Evolutionary conservation across 495 filamentous ascomycete species (phyloP), one percentile per base, ranked within the genome.

Genomic region (Letharia columbiana): DNA sequence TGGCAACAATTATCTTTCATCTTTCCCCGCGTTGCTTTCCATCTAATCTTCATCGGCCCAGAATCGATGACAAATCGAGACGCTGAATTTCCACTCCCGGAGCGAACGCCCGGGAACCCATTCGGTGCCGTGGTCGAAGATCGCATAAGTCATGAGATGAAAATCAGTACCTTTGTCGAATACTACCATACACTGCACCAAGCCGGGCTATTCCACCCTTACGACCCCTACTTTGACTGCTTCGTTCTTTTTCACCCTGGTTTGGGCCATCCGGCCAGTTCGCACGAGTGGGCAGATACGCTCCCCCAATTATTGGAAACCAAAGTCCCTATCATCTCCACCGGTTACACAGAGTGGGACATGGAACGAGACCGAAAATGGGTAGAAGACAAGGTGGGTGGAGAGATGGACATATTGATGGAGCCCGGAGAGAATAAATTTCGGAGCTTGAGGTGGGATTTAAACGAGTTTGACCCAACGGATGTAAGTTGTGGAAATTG

Each of bases 101-200:
- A 89, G 60, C 86, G 91, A 52, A 94, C 89, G 0, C 81, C 90
- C 4, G 74, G 76, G 4, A 99, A 99, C 70, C 94, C 95, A 0
- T 99, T 92, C 70, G 95, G 95, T 17, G 91, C 89, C 12, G 82
- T 98, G 33, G 86, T 96, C 11, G 95, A 99, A 77, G 91, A 92
- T 73, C 82, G 93, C 23, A 81, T 98, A 3, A 87, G 86, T 70
- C 84, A 87, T 28, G 84, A 86, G 63, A 86, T 96, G 86, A 98
- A 98, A 79, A 95, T 99, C 69, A 91, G 85, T 71, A 99, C 94
- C 1, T 96, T 91, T 71, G 92, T 97, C 35, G 95, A 99, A 66
- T 97, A 99, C 77, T 99, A 92, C 80, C 92, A 99, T 75, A 97
- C 91, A 2, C 83, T 99, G 71, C 92, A 98, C 77, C 86, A 93